Base-by-base conservation (phyloP, 2,329 filamentous ascomycete species). In the Penicillium sp. region DNA sequence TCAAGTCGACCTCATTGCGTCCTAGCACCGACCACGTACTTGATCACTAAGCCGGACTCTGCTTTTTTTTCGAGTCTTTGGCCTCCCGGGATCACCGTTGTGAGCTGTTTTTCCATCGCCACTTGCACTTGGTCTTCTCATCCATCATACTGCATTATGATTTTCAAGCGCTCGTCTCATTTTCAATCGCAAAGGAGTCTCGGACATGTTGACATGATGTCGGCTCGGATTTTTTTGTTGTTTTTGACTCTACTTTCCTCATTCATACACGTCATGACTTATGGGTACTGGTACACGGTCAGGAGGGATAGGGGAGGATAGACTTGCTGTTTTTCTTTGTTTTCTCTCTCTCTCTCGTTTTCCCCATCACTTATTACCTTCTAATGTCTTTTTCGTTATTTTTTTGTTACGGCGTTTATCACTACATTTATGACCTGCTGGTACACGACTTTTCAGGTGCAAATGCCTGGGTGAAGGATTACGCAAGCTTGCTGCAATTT, bases 401-500 rank as follows among this genome's bases (percentile, higher is more conserved):
- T 43, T 36, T 36, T 43, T 47, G 51, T 47, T 43, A 35, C 26
- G 33, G 13, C 11, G 29, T 42, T 28, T 29, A 9, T 43, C 29
- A 28, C 29, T n/a, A 37, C 26, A 13, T 26, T 29, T 38, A 27
- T 33, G 28, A 32, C 9, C 35, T 25, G 8, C 32, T 46, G 25
- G 18, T 39, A 46, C 18, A 32, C 36, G 43, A 39, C 3, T 34
- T 12, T 32, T 13, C 27, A 39, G 37, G 36, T 4, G 18, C 24
- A 39, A 6, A 27, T 27, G 28, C 43, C 36, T 29, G 35, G 27
- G 26, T 12, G 34, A 37, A 35, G 36, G 28, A 34, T 27, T 51
- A 40, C 48, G 46, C 49, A 51, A 53, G 55, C 49, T 49, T 55
- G 48, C 52, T 49, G 34, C 55, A 32, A 59, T 53, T 63, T 63